Evolutionary conservation across 345 rosid genomes (phyloP).

Genomic region (Turritis glabra): DNA sequence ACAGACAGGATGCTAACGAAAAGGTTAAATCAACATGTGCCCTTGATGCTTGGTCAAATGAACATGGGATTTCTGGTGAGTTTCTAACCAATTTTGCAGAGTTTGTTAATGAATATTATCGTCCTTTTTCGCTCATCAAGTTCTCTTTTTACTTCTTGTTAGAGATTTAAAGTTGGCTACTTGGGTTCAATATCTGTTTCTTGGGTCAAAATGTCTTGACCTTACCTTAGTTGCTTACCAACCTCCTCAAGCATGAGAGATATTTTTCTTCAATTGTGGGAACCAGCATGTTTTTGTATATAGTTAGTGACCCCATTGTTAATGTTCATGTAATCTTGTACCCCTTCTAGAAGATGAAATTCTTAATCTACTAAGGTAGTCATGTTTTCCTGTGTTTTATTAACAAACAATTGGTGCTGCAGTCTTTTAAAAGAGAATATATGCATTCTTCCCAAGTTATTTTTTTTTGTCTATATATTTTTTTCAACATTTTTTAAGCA

Average conservation of each 20-base stretch:
- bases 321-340: not conserved
- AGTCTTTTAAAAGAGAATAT: not conserved
- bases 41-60: conserved; percentile 22
- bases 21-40: conserved; percentile 29
- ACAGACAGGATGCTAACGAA: conserved; percentile 12
- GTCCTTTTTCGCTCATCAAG: conserved; percentile 7
- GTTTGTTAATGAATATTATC: not conserved
- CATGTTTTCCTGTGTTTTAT: not conserved
- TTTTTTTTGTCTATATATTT: not conserved
- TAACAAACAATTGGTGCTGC: not conserved
- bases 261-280: not conserved
- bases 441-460: conserved; percentile 5
- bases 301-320: not conserved
- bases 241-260: conserved; percentile 29
- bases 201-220: conserved; percentile 26
- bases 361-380: not conserved
- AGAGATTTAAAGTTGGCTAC: not conserved
- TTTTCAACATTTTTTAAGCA: conserved; percentile 6
- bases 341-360: not conserved
- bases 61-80: conserved; percentile 47
- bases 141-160: not conserved
- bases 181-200: conserved; percentile 19
- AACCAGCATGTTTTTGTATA: not conserved
- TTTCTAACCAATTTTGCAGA: not conserved
- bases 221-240: conserved; percentile 16